Evolutionary conservation across 495 filamentous ascomycete species (phyloP).

Genomic region (Antarctomyces pellizariae): DNA sequence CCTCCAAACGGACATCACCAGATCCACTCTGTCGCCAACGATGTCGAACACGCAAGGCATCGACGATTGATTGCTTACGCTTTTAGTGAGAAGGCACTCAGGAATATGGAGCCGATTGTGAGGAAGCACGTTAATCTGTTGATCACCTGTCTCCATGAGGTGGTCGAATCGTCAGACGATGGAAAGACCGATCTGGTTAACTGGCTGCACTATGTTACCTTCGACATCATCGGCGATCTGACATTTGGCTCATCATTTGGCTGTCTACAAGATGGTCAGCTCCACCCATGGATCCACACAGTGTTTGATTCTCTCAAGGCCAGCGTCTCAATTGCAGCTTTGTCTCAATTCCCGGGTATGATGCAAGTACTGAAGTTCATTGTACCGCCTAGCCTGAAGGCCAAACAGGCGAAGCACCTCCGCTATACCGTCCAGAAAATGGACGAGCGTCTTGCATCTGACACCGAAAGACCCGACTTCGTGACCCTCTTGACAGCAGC

Average conservation of each 20-base stretch:
- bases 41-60: too few species aligned
- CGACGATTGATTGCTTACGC: slow-evolving; percentile 1
- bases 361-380: slow-evolving; percentile 1
- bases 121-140: slow-evolving; percentile 19
- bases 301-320: slow-evolving; percentile 15
- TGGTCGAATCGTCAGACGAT: slow-evolving; percentile 1
- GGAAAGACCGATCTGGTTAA: slow-evolving; percentile 17
- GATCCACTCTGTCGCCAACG: too few species aligned
- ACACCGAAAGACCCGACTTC: slow-evolving; percentile 4
- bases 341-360: too few species aligned
- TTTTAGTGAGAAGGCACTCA: slow-evolving; percentile 14
- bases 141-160: slow-evolving; percentile 13
- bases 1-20: too few species aligned
- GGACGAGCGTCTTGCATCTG: slow-evolving; percentile 1
- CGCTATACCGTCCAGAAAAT: slow-evolving; percentile 1
- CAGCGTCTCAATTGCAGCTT: slow-evolving; percentile 10
- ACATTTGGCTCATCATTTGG: slow-evolving; percentile 27
- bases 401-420: slow-evolving; percentile 5
- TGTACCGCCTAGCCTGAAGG: slow-evolving; percentile 3
- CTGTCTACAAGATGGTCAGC: slow-evolving; percentile 20
- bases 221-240: slow-evolving; percentile 36
- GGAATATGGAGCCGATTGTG: slow-evolving; percentile 20
- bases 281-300: slow-evolving; percentile 21
- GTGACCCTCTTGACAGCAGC: slow-evolving; percentile 4
- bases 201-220: slow-evolving; percentile 28